These are phyloP conservation scores for Podospora tetraspora DNA, from an alignment of 495 filamentous ascomycete genomes.

Conservation along the genomic window DNA sequence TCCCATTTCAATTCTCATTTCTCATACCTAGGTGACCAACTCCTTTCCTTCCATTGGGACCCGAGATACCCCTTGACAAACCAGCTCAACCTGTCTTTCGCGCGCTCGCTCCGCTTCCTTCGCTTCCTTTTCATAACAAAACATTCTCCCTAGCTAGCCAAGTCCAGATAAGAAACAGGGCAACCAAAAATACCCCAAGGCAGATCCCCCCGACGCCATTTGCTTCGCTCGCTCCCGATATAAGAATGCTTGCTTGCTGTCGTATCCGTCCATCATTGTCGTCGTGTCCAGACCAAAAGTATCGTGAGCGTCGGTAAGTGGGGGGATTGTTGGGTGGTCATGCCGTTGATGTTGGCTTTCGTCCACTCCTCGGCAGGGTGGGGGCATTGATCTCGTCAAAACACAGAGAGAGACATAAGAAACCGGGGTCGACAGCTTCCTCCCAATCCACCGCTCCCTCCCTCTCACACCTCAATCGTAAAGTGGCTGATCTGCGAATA, in stretches of 20 bases:
- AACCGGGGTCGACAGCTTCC: neutral
- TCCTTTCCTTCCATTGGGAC: neutral
- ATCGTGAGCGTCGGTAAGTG: neutral
- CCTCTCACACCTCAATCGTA: constrained; percentile 54
- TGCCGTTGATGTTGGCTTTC: neutral
- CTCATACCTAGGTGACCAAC: neutral
- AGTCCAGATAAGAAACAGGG: neutral
- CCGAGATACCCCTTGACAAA: neutral
- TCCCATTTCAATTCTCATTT: neutral
- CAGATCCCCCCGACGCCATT: neutral
- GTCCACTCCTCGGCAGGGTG: neutral
- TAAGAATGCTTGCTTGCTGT: neutral
- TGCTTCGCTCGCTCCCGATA: neutral
- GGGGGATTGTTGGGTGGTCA: neutral
- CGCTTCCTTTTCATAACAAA: neutral
- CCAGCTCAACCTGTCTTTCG: neutral
- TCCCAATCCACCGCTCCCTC: neutral
- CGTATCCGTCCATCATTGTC: neutral
- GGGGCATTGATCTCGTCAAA: neutral
- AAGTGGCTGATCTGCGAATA: constrained; percentile 66
- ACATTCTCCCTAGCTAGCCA: neutral
- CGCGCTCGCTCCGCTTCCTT: neutral
- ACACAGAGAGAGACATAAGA: neutral
- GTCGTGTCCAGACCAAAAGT: neutral
- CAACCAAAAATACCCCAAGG: neutral